These are phyloP conservation scores for Pseudogymnoascus sp. DNA, from an alignment of 2,329 filamentous ascomycete genomes.

Conservation along the genomic window DNA sequence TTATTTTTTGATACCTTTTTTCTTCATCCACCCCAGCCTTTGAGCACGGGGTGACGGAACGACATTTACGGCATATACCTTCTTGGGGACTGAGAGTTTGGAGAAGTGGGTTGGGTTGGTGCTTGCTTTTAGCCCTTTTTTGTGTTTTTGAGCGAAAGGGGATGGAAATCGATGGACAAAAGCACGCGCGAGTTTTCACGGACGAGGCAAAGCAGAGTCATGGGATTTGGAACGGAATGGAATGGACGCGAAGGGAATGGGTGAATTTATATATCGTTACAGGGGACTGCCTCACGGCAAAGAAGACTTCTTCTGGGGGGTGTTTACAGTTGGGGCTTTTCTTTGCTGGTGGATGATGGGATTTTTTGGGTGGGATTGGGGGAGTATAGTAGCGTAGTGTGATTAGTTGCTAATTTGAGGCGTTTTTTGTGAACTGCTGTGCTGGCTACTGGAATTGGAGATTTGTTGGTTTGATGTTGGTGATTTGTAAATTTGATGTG, in stretches of 20 bases:
- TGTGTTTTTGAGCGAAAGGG: neutral
- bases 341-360: conserved; percentile 9
- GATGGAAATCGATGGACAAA: conserved; percentile 3
- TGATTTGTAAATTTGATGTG: neutral
- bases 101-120: neutral
- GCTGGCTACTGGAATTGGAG: neutral
- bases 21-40: neutral
- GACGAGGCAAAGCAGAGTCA: neutral
- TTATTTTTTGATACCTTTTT: conserved; percentile 3
- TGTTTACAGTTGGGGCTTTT: conserved; percentile 9
- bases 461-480: neutral
- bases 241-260: neutral
- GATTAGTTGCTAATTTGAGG: conserved; percentile 6
- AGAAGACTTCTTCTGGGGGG: conserved; percentile 10
- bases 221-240: neutral
- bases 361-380: neutral
- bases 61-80: conserved; percentile 7
- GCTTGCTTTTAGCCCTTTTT: conserved; percentile 3
- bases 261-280: neutral
- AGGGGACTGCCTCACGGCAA: conserved; percentile 8
- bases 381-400: conserved; percentile 7
- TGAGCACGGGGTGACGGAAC: neutral
- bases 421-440: neutral
- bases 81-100: conserved; percentile 2
- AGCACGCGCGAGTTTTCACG: neutral